Percentiles rank a stretch among this genome's conserved stretches.
Conservation (phyloP, 179 eudicot genomes). For the Beta macrorhiza region DNA sequence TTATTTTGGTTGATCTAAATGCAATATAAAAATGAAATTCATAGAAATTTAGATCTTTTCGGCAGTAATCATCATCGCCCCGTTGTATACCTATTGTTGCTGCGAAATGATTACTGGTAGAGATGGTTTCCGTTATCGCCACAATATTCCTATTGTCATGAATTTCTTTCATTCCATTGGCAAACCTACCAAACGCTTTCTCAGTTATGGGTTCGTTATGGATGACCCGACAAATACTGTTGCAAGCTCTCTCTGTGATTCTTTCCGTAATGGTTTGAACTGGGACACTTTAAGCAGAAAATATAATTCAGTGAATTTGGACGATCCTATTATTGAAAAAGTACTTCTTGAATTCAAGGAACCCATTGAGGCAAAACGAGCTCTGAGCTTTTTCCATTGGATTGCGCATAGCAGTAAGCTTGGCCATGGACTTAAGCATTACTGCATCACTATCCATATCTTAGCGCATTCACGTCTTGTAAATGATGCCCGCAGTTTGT, state of each 20-base stretch:
- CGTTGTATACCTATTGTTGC: background rate
- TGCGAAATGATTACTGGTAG: background rate
- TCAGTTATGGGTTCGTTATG: conserved; percentile 25
- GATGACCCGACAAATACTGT: conserved; percentile 23
- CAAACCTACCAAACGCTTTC: conserved; percentile 17
- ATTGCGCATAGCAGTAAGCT: conserved; percentile 43
- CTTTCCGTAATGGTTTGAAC: conserved; percentile 53
- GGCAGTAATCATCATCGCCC: background rate
- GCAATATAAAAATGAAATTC: background rate
- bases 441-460: conserved; percentile 64
- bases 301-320: conserved; percentile 36
- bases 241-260: conserved; percentile 46
- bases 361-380: conserved; percentile 62
- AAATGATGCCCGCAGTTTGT: conserved; percentile 63
- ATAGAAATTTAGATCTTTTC: background rate
- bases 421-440: conserved; percentile 46
- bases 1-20: background rate
- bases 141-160: conserved; percentile 3
- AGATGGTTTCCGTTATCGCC: conserved; percentile 27
- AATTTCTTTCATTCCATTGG: conserved; percentile 14
- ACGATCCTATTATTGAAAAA: conserved; percentile 35
- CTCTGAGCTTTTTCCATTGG: conserved; percentile 85
- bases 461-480: conserved; percentile 47
- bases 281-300: conserved; percentile 54
- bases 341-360: conserved; percentile 70